Evolutionary conservation across 2,329 filamentous ascomycete species (phyloP).

Genomic region (Fusarium penzigii): DNA sequence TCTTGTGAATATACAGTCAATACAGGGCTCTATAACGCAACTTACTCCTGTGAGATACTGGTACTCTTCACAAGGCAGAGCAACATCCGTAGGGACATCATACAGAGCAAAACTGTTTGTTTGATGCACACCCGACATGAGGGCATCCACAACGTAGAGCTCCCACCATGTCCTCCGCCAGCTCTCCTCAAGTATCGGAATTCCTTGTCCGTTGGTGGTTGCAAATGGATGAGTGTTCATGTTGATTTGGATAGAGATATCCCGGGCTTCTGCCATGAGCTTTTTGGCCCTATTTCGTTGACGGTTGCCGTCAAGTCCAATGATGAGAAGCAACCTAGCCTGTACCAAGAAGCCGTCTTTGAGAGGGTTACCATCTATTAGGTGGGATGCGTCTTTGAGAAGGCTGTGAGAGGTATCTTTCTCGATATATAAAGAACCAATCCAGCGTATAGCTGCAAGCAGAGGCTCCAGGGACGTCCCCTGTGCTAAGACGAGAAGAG

Average conservation of each 20-base stretch:
- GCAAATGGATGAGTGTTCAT: constrained; percentile 72
- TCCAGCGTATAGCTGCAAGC: constrained; percentile 54
- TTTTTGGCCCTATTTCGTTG: constrained; percentile 67
- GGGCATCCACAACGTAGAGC: constrained; percentile 73
- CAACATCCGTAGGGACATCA: constrained; percentile 66
- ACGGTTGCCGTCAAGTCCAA: constrained; percentile 75
- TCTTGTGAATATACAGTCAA: background rate
- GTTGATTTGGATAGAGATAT: constrained; percentile 71
- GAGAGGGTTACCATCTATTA: constrained; percentile 46
- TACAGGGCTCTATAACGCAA: background rate
- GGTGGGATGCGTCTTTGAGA: constrained; percentile 57
- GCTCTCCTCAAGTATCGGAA: constrained; percentile 73
- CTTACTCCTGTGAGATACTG: constrained; percentile 63
- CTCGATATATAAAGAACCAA: constrained; percentile 56
- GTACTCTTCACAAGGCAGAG: constrained; percentile 77
- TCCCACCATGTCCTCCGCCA: constrained; percentile 92
- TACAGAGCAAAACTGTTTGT: constrained; percentile 69
- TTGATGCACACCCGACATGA: constrained; percentile 78
- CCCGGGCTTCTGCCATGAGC: constrained; percentile 67
- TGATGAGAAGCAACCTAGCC: constrained; percentile 72
- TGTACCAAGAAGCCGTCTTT: constrained; percentile 69
- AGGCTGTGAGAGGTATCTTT: constrained; percentile 47
- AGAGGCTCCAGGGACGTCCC: constrained; percentile 50
- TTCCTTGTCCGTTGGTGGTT: constrained; percentile 59
- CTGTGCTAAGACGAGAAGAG: constrained; percentile 48